Conservation (phyloP, 2,329 filamentous ascomycete species). For the Trichoderma endophyticum region DNA sequence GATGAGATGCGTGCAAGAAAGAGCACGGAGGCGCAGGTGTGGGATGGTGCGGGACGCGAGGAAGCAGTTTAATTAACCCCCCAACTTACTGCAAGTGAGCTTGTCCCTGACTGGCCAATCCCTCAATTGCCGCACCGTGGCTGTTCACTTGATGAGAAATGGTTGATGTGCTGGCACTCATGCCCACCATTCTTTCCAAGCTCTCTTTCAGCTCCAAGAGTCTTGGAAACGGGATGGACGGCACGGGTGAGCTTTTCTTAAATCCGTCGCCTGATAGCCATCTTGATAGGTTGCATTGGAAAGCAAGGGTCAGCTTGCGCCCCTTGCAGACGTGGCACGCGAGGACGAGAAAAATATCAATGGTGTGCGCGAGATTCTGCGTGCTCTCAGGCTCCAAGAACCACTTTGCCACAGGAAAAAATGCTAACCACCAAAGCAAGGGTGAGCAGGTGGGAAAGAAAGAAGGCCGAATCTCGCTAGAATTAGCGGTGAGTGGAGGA, state of each 20-base stretch:
- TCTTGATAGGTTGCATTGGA: constrained; percentile 19
- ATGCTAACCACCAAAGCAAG: neutral
- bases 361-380: neutral
- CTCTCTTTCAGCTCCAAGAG: neutral
- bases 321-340: constrained; percentile 12
- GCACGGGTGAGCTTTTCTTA: neutral
- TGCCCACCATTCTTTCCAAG: neutral
- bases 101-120: neutral
- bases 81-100: neutral
- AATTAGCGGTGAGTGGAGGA: constrained; percentile 14
- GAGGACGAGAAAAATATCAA: neutral
- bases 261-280: neutral
- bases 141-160: neutral
- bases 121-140: neutral
- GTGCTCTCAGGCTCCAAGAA: neutral
- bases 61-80: constrained; percentile 11
- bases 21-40: neutral
- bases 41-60: constrained; percentile 11
- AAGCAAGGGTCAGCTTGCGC: constrained; percentile 9
- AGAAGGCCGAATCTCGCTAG: neutral
- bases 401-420: neutral
- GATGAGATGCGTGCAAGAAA: neutral
- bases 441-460: neutral
- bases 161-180: neutral
- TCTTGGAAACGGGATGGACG: neutral